phyloP scores from a whole-genome alignment of 371 early-diverging fungal species.

The Lichtheimia hyalospora region DNA sequence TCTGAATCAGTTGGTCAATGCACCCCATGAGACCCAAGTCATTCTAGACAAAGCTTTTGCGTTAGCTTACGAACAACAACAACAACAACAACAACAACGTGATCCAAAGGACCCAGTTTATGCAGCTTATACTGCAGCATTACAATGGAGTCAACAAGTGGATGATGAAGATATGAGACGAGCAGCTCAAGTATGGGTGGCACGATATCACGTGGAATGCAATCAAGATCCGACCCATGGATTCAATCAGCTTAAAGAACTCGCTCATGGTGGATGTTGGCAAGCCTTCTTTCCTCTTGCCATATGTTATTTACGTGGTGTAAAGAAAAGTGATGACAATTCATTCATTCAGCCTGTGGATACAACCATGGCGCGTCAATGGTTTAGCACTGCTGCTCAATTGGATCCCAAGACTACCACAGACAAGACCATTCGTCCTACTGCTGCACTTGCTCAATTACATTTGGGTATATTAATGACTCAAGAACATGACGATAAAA shows the following conservation, averaged over 20 bases:
- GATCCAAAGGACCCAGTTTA: conserved; percentile 24
- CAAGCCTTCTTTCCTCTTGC: conserved; percentile 45
- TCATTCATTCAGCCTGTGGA: conserved; percentile 36
- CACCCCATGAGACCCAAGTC: conserved; percentile 5
- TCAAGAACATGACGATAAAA: conserved; percentile 10
- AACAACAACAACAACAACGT: conserved; percentile 8
- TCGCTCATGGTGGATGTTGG: conserved; percentile 35
- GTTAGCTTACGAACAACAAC: conserved; percentile 3
- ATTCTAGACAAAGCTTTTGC: conserved; percentile 22
- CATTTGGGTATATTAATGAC: conserved; percentile 19
- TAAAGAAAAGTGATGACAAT: conserved; percentile 26
- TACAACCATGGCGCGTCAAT: conserved; percentile 53
- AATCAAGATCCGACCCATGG: conserved; percentile 24
- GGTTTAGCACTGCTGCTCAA: conserved; percentile 70
- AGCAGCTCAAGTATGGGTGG: conserved; percentile 36
- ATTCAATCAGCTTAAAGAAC: conserved; percentile 24
- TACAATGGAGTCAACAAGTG: conserved; percentile 23
- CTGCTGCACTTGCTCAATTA: conserved; percentile 23
- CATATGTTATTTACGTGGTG: conserved; percentile 39
- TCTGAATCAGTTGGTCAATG: neutral
- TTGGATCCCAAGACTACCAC: conserved; percentile 52
- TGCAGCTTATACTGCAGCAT: conserved; percentile 25
- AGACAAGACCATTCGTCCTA: conserved; percentile 53
- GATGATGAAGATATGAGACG: conserved; percentile 15
- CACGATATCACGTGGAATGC: conserved; percentile 42